These are phyloP conservation scores for Thymus quinquecostatus DNA, from an alignment of 257 asterid genomes.

Conservation along the genomic window DNA sequence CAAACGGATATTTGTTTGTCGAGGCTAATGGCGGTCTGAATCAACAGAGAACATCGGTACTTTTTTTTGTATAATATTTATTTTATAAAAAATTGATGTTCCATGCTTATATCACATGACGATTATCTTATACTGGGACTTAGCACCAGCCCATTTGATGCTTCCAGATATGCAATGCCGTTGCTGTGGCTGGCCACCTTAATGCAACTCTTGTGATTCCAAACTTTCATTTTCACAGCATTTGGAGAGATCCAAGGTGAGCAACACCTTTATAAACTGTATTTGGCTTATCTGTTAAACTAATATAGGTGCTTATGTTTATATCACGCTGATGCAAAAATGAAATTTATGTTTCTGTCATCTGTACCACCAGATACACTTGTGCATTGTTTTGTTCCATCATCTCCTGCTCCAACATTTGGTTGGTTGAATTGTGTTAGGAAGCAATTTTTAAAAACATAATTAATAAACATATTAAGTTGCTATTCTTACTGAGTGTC, in stretches of 20 bases:
- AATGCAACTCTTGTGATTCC: slow-evolving; percentile 97
- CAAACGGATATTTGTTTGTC: slow-evolving; percentile 58
- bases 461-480: not conserved
- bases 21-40: slow-evolving; percentile 99
- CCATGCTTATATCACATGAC: slow-evolving; percentile 1
- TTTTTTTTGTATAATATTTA: slow-evolving; percentile 7
- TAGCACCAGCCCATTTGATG: slow-evolving; percentile 30
- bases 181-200: slow-evolving; percentile 97
- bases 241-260: slow-evolving; percentile 98
- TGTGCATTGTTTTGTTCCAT: slow-evolving; percentile 5
- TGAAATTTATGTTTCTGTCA: slow-evolving; percentile 13
- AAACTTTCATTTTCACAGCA: slow-evolving; percentile 91
- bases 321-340: slow-evolving; percentile 13
- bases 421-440: slow-evolving; percentile 16
- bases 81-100: not conserved
- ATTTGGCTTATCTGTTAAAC: slow-evolving; percentile 20
- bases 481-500: slow-evolving; percentile 8
- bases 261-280: slow-evolving; percentile 23
- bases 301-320: slow-evolving; percentile 19
- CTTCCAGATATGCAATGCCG: slow-evolving; percentile 97
- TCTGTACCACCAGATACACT: slow-evolving; percentile 2
- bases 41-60: slow-evolving; percentile 97
- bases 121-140: slow-evolving; percentile 22
- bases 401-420: slow-evolving; percentile 8
- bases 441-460: slow-evolving; percentile 1